A percentile compares a stretch with the other conserved stretches of the same genome.
phyloP scores from a whole-genome alignment of 148 eudicot genomes.

The Spergularia marina region DNA sequence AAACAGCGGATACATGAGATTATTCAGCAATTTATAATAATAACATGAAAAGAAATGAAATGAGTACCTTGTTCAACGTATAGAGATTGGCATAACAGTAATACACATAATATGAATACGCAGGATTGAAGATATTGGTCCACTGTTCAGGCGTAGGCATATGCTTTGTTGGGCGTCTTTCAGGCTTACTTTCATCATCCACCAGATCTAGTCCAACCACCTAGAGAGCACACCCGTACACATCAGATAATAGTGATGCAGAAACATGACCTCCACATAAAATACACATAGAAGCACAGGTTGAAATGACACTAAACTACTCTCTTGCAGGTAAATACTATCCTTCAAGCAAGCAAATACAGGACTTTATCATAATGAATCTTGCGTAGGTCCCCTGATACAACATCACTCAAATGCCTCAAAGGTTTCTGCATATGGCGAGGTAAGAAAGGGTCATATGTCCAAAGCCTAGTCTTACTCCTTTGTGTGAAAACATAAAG shows the following conservation, averaged over 20 bases:
- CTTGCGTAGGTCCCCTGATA: not conserved
- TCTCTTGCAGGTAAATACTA: no score
- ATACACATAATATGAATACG: slow-evolving; percentile 84
- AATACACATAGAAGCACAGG: not conserved
- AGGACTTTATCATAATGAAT: not conserved
- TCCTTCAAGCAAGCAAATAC: not conserved
- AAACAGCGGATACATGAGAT: no score
- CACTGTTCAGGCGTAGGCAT: slow-evolving; percentile 98
- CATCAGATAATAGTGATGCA: not conserved
- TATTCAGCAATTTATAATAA: not conserved
- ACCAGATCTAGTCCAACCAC: slow-evolving; percentile 97
- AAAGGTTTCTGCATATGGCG: no score
- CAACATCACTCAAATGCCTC: no score
- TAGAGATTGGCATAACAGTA: slow-evolving; percentile 98
- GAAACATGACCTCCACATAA: not conserved
- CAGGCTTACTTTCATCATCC: slow-evolving; percentile 99
- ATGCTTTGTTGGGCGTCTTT: slow-evolving; percentile 97
- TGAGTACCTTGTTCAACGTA: slow-evolving; percentile 81
- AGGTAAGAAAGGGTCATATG: no score
- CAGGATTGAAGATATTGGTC: slow-evolving; percentile 97
- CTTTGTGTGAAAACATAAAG: no score
- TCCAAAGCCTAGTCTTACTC: no score
- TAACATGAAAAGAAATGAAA: not conserved
- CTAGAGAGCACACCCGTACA: slow-evolving; percentile 33
- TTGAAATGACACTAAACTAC: not conserved